Evolutionary conservation across 2,329 filamentous ascomycete genomes (phyloP), one percentile per base, ranked within the genome.

Genomic region (Phaeomoniella chlamydospora): DNA sequence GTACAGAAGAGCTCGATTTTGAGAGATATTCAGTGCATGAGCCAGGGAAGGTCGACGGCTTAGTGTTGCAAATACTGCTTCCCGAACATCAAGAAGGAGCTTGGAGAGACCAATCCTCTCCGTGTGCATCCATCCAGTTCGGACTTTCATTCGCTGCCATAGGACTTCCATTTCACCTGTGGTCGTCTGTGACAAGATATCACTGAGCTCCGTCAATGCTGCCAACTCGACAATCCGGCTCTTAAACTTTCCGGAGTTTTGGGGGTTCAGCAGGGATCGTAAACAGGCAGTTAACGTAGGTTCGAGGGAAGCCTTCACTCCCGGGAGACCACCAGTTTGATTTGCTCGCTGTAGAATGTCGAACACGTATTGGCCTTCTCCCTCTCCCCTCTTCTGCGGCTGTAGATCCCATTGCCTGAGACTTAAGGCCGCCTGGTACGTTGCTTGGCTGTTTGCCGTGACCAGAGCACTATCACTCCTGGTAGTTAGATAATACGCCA

Each of bases 391-490:
- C 5, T 68, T 63, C 1, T 86, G 82, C 1, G 77, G 76, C 11
- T 83, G 81, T 14, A 96, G 68, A 51, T 94, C 87, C 90, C 90
- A 98, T 49, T 88, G 80, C 45, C 90, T 86, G 12, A 96, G 65
- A 44, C 80, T 80, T 40, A 83, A 73, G 14, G 87, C 86, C 4
- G 83, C 84, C 15, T 17, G 32, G 9, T 26, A n/a, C 4, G 32
- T 18, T 9, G 18, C 18, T 6, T 5, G 68, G 71, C 38, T 80
- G 74, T 6, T 9, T 26, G 22, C 22, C 22, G 6, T 26, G 22
- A 9, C 9, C n/a, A n/a, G 9, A 9, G 6, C n/a, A n/a, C 22
- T 26, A 26, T 26, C 22, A 9, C 9, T n/a, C n/a, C n/a, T n/a
- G 6, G n/a, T 6, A n/a, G 36, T 39, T 15, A 96, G 64, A 4